Conservation (phyloP, 2,329 filamentous ascomycete genomes). For the Aureobasidium sp. region DNA sequence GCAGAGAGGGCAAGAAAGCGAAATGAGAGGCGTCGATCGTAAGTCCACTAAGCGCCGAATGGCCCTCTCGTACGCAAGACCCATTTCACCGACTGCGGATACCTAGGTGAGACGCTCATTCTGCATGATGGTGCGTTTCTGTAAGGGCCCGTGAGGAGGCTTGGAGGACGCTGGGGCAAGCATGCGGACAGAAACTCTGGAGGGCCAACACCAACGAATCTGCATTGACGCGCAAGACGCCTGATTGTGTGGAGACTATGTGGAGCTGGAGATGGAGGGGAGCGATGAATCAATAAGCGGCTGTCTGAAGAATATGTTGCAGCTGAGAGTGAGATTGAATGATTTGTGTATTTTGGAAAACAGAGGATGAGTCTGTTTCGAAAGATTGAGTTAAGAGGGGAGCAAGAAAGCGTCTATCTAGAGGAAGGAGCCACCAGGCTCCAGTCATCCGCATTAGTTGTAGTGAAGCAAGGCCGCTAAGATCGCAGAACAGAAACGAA, state of each 20-base stretch:
- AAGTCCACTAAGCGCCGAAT: constrained; percentile 6
- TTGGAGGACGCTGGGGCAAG: not conserved
- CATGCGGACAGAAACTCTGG: constrained; percentile 11
- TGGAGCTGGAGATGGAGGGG: not conserved
- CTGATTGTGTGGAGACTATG: not conserved
- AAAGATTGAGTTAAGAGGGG: not conserved
- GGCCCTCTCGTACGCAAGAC: constrained; percentile 2
- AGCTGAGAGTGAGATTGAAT: not conserved
- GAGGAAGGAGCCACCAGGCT: not conserved
- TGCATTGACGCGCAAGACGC: not conserved
- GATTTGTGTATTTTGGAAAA: not conserved
- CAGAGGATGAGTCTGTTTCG: constrained; percentile 10
- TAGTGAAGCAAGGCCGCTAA: constrained; percentile 1
- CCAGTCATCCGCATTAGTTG: constrained; percentile 7
- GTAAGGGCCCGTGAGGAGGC: constrained; percentile 5
- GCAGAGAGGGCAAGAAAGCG: not conserved
- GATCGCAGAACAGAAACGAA: constrained; percentile 12
- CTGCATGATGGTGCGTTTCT: not conserved
- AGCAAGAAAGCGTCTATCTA: constrained; percentile 15
- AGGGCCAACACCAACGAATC: constrained; percentile 3
- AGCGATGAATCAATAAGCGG: not conserved
- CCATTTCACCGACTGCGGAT: not conserved
- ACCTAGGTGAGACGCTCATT: not conserved
- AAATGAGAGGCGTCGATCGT: constrained; percentile 10
- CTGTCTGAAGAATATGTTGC: not conserved